Conservation (phyloP, 179 eudicot species). For the Drosera spatulata region DNA sequence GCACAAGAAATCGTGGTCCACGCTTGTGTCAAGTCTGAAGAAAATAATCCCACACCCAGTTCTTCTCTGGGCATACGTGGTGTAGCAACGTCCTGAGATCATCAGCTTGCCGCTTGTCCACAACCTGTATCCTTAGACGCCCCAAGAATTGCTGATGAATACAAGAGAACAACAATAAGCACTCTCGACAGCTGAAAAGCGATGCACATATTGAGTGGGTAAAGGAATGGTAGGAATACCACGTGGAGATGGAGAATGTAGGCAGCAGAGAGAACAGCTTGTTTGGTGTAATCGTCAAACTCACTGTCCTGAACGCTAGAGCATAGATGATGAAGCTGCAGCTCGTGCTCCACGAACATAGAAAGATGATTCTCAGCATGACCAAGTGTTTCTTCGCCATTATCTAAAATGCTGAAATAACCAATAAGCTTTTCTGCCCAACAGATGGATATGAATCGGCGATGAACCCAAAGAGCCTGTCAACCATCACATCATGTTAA, state of each 20-base stretch:
- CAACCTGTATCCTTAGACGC: conserved; percentile 15
- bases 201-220: not conserved
- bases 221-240: conserved; percentile 13
- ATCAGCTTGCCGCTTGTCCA: conserved; percentile 22
- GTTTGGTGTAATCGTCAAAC: conserved; percentile 67
- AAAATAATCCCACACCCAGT: conserved; percentile 33
- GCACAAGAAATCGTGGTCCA: too few species aligned
- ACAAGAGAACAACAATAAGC: not conserved
- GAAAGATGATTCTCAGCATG: conserved; percentile 11
- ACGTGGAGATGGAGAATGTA: conserved; percentile 54
- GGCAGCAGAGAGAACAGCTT: conserved; percentile 44
- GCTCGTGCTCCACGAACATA: conserved; percentile 29
- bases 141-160: conserved; percentile 33
- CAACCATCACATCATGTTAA: too few species aligned
- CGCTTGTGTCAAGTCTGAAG: too few species aligned
- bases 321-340: conserved; percentile 37
- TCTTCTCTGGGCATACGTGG: conserved; percentile 52
- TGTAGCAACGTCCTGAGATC: conserved; percentile 28
- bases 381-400: conserved; percentile 1
- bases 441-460: conserved; percentile 55
- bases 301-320: conserved; percentile 32
- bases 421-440: conserved; percentile 44
- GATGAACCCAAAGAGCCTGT: conserved; percentile 94
- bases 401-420: conserved; percentile 9
- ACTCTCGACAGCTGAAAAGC: not conserved